A percentile compares a stretch with the other conserved stretches of the same genome.
Evolutionary conservation across 2,329 filamentous ascomycete genomes (phyloP).

Genomic region (Orbilia blumenaviensis): DNA sequence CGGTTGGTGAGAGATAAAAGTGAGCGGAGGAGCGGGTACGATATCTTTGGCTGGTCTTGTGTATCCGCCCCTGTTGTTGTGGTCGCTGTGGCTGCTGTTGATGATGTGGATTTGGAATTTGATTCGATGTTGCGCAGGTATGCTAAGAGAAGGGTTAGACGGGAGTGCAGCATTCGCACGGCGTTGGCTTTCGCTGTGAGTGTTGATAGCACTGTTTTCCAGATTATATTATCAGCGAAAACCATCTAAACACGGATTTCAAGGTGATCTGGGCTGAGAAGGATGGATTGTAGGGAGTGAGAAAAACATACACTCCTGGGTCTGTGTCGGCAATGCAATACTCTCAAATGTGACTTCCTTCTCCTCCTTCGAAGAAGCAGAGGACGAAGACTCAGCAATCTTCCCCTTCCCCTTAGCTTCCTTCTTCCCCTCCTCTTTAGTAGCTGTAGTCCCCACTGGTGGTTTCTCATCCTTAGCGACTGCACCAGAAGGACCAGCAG

Average conservation of each 20-base stretch:
- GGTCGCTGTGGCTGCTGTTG: not conserved
- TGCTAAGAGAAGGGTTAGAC: slow-evolving; percentile 75
- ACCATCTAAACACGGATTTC: too few species aligned
- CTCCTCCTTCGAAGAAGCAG: slow-evolving; percentile 53
- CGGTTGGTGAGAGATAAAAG: slow-evolving; percentile 83
- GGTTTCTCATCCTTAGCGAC: slow-evolving; percentile 57
- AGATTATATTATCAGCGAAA: slow-evolving; percentile 20
- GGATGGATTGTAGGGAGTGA: not conserved
- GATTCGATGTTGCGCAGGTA: slow-evolving; percentile 71
- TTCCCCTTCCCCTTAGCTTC: slow-evolving; percentile 58
- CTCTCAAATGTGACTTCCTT: slow-evolving; percentile 48
- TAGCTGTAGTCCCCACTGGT: slow-evolving; percentile 33
- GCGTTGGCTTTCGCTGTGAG: slow-evolving; percentile 91
- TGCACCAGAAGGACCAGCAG: slow-evolving; percentile 58
- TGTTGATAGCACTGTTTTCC: slow-evolving; percentile 67
- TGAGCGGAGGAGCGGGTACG: slow-evolving; percentile 78
- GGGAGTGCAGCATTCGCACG: slow-evolving; percentile 87
- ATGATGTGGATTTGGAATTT: slow-evolving; percentile 35
- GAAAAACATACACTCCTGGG: slow-evolving; percentile 71
- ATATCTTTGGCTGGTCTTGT: slow-evolving; percentile 57
- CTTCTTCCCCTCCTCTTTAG: slow-evolving; percentile 57
- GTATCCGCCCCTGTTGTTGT: too few species aligned
- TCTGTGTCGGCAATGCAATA: slow-evolving; percentile 67
- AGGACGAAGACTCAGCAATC: slow-evolving; percentile 50
- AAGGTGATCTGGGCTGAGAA: not conserved